These are phyloP conservation scores for Lojkania enalia DNA, from an alignment of 2,329 filamentous ascomycete genomes.

Conservation along the genomic window DNA sequence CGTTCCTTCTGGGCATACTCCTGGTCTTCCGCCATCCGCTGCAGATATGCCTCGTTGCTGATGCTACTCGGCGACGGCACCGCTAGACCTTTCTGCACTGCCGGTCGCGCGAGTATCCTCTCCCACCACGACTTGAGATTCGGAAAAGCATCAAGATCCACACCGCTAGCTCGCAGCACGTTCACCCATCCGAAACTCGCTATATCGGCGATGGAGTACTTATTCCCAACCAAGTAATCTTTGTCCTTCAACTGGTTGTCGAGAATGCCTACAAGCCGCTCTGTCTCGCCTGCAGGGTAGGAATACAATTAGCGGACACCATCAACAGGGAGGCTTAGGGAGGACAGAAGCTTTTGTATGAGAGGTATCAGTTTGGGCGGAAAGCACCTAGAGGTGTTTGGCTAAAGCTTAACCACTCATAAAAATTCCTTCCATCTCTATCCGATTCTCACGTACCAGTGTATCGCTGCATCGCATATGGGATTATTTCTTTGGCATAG, in stretches of 20 bases:
- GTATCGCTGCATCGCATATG: constrained; percentile 52
- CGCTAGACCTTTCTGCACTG: constrained; percentile 46
- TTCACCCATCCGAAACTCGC: constrained; percentile 52
- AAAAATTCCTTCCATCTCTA: too few species aligned
- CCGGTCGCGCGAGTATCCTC: constrained; percentile 46
- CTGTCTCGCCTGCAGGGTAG: too few species aligned
- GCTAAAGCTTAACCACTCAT: too few species aligned
- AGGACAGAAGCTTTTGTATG: too few species aligned
- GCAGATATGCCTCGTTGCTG: constrained; percentile 48
- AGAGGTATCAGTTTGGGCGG: too few species aligned
- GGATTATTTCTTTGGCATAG: constrained; percentile 48
- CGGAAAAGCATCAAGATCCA: constrained; percentile 48
- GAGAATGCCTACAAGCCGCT: constrained; percentile 51
- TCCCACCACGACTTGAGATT: constrained; percentile 52
- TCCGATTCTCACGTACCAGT: too few species aligned
- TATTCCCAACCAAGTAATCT: constrained; percentile 52
- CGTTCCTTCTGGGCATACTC: constrained; percentile 54
- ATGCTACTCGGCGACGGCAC: constrained; percentile 44
- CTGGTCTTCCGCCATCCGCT: constrained; percentile 51
- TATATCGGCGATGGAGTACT: constrained; percentile 53
- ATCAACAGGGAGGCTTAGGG: too few species aligned
- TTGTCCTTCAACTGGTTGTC: constrained; percentile 46
- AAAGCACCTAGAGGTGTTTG: too few species aligned
- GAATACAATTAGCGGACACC: too few species aligned
- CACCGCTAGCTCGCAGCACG: constrained; percentile 44